Conservation (phyloP, 1,284 basidiomycete species). For the Rhodofomes roseus region DNA sequence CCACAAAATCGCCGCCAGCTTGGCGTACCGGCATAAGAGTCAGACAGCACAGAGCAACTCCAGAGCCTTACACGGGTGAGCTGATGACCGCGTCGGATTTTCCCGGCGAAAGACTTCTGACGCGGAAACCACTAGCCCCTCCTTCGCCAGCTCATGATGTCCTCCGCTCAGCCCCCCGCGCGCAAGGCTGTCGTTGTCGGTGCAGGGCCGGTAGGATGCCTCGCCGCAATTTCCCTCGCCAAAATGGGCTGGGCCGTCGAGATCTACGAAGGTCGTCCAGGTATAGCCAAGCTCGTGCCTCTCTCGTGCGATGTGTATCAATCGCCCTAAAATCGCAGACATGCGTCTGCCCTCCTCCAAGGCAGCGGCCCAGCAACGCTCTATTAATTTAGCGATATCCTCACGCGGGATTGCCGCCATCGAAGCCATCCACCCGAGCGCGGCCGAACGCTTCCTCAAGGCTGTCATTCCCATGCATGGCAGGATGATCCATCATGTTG, state of each 20-base stretch:
- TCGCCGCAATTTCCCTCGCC: slow-evolving; percentile 84
- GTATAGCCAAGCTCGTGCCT: slow-evolving; percentile 39
- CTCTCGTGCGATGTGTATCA: slow-evolving; percentile 13
- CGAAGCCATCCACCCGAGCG: slow-evolving; percentile 71
- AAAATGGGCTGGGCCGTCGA: slow-evolving; percentile 88
- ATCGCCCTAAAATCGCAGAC: slow-evolving; percentile 39
- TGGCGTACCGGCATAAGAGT: neutral
- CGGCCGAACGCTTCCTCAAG: slow-evolving; percentile 73
- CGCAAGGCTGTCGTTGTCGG: slow-evolving; percentile 67
- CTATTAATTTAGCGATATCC: slow-evolving; percentile 96
- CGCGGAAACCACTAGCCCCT: neutral
- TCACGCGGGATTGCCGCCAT: slow-evolving; percentile 89
- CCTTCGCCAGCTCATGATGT: neutral
- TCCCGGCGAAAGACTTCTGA: neutral
- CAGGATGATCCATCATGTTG: slow-evolving; percentile 87
- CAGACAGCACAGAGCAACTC: neutral
- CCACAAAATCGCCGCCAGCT: neutral
- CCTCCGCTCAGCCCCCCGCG: neutral
- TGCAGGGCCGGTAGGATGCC: slow-evolving; percentile 93
- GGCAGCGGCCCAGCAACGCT: slow-evolving; percentile 66
- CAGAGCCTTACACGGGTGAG: neutral
- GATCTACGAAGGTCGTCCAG: slow-evolving; percentile 86
- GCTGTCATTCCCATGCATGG: slow-evolving; percentile 92
- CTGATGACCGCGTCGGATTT: neutral
- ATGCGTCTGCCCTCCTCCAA: slow-evolving; percentile 68